Conservation (phyloP, 495 filamentous ascomycete genomes). For the Lepraria neglecta region DNA sequence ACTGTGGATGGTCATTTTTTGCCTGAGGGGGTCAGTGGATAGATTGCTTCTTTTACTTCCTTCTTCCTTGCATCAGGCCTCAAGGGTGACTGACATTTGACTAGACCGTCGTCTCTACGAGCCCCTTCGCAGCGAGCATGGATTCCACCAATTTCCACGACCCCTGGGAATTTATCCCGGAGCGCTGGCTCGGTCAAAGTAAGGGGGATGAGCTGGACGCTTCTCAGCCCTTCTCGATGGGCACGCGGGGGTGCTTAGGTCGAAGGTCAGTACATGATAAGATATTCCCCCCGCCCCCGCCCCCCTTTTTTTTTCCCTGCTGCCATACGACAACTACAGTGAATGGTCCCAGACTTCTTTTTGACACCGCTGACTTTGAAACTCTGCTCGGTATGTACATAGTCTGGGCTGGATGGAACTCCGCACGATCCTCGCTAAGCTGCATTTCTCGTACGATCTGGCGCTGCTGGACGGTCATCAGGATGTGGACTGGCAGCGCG, state of each 20-base stretch:
- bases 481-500: conserved; percentile 6
- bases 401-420: background rate
- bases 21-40: conserved; percentile 3
- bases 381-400: background rate
- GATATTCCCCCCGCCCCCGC: too few species aligned
- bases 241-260: background rate
- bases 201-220: background rate
- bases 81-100: background rate
- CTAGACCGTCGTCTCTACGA: conserved; percentile 4
- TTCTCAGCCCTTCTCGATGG: conserved; percentile 1
- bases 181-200: background rate
- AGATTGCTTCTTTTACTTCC: background rate
- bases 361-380: too few species aligned
- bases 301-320: too few species aligned
- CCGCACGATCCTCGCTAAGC: conserved; percentile 5
- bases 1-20: conserved; percentile 1
- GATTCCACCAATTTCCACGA: conserved; percentile 5
- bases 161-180: conserved; percentile 7
- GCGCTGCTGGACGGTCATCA: conserved; percentile 1
- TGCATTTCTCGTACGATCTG: conserved; percentile 1
- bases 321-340: too few species aligned
- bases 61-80: background rate
- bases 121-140: conserved; percentile 5
- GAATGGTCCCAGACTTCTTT: too few species aligned
- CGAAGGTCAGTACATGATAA: too few species aligned